A percentile compares a stretch with the other conserved stretches of the same genome.
Conservation (phyloP, 2,329 filamentous ascomycete genomes). For the Pseudogymnoascus sp. region DNA sequence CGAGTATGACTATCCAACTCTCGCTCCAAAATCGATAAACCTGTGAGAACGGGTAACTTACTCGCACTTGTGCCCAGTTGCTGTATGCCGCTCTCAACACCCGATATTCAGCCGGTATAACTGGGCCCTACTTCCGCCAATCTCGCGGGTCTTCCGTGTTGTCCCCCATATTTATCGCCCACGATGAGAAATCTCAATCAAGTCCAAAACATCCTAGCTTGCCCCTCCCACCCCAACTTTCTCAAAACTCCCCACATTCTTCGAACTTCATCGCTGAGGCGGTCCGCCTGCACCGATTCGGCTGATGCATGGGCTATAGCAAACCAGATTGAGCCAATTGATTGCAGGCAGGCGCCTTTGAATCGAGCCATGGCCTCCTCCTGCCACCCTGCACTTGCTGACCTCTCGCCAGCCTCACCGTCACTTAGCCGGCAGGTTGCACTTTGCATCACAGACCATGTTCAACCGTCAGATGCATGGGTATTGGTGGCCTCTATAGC, state of each 20-base stretch:
- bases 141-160: neutral
- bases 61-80: neutral
- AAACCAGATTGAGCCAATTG: conserved; percentile 6
- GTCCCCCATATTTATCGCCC: neutral
- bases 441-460: conserved; percentile 7
- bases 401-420: conserved; percentile 7
- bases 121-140: conserved; percentile 1
- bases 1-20: neutral
- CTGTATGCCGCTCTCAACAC: neutral
- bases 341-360: conserved; percentile 6
- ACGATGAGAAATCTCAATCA: conserved; percentile 8
- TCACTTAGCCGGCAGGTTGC: conserved; percentile 7
- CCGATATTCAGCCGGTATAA: conserved; percentile 1
- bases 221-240: conserved; percentile 1
- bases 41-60: neutral
- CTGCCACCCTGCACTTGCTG: conserved; percentile 1
- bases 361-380: neutral
- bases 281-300: conserved; percentile 9
- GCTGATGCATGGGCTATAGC: conserved; percentile 2
- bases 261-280: conserved; percentile 6
- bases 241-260: neutral
- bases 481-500: conserved; percentile 4
- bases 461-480: conserved; percentile 9
- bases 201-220: conserved; percentile 7
- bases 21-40: neutral